phyloP scores from a whole-genome alignment of 176 grass and related monocot genomes.

The Puccinellia tenuiflora region DNA sequence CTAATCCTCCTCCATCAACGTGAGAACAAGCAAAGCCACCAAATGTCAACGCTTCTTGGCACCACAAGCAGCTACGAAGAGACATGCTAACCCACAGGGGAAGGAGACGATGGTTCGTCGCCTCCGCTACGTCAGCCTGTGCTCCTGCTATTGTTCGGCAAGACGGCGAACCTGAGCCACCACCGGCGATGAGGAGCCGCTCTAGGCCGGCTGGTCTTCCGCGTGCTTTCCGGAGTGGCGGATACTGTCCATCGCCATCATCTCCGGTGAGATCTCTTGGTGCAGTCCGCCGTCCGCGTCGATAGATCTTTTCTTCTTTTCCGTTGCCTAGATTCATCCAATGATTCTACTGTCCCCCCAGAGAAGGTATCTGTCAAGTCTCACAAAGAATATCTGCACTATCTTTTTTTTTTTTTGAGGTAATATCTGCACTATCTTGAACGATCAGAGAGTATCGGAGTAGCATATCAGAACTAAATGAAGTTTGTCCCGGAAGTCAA shows the following conservation, averaged over 20 bases:
- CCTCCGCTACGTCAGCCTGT: constrained; percentile 12
- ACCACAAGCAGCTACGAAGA: neutral
- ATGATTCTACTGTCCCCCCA: neutral
- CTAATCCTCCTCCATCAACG: neutral
- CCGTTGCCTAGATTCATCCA: neutral
- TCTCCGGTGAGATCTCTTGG: constrained; percentile 37
- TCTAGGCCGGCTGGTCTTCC: neutral
- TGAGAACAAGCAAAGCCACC: neutral
- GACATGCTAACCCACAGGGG: too few species aligned
- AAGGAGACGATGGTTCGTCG: neutral
- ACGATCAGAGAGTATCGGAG: too few species aligned
- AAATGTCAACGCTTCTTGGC: constrained; percentile 5
- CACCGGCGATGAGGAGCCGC: neutral
- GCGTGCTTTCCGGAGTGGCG: neutral
- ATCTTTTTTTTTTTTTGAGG: too few species aligned
- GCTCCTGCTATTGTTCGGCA: constrained; percentile 14
- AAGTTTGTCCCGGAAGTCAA: neutral
- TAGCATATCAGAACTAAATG: neutral
- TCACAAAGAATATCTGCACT: neutral
- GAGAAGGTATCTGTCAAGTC: neutral
- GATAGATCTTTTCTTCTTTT: neutral
- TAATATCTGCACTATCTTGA: too few species aligned
- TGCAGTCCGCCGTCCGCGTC: neutral
- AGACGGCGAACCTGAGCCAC: neutral
- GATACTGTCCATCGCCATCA: neutral